A percentile compares a stretch with the other conserved stretches of the same genome.
phyloP scores from a whole-genome alignment of 805 yeast genomes.

The Cyberlindnera sargentensis region DNA sequence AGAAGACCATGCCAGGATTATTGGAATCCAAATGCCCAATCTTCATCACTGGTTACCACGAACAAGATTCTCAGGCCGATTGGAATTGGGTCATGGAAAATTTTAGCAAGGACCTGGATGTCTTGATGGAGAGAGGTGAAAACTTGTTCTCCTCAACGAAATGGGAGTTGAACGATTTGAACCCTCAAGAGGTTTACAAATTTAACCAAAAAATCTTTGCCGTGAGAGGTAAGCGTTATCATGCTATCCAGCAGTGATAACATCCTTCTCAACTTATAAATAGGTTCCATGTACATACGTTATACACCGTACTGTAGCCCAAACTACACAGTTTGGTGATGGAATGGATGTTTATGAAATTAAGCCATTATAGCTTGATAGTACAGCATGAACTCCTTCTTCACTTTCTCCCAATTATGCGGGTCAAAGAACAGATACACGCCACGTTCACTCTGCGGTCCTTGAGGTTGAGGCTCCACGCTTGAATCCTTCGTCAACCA shows the following conservation, averaged over 20 bases:
- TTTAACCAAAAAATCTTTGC: conserved; percentile 87
- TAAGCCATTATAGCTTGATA: conserved; percentile 54
- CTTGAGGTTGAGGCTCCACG: conserved; percentile 77
- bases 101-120: conserved; percentile 72
- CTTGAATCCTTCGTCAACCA: conserved; percentile 95
- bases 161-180: conserved; percentile 88
- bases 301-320: not conserved
- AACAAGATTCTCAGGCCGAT: conserved; percentile 64
- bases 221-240: conserved; percentile 94
- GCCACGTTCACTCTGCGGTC: conserved; percentile 86
- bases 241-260: conserved; percentile 46
- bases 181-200: conserved; percentile 92
- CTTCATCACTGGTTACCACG: conserved; percentile 85
- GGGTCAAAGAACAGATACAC: conserved; percentile 94
- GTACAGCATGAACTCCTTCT: conserved; percentile 55
- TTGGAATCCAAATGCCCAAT: conserved; percentile 91
- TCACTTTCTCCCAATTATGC: conserved; percentile 90
- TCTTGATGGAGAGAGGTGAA: conserved; percentile 63
- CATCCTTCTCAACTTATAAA: not conserved
- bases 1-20: conserved; percentile 75
- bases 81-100: conserved; percentile 59
- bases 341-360: not conserved
- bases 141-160: conserved; percentile 82
- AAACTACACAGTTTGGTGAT: no score
- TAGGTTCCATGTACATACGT: not conserved